phyloP scores from a whole-genome alignment of 495 filamentous ascomycete genomes.

The Aspergillus sclerotioniger region DNA sequence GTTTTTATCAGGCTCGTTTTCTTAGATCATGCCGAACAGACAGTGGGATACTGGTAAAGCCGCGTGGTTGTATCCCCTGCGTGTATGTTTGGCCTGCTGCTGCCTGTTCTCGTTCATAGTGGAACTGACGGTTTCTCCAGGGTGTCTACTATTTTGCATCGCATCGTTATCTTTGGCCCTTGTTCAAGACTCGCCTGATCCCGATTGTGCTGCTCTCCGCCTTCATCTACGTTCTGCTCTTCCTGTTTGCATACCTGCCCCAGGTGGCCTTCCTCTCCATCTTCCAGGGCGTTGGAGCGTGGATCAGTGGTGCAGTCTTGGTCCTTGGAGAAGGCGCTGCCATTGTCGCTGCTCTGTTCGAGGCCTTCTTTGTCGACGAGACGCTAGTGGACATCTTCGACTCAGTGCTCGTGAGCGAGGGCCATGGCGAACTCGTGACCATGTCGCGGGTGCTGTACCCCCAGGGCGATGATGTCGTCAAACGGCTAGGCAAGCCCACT shows the following conservation, averaged over 20 bases:
- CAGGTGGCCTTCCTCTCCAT: constrained; percentile 64
- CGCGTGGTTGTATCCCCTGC: constrained; percentile 56
- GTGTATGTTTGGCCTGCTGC: constrained; percentile 33
- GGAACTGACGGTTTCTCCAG: constrained; percentile 25
- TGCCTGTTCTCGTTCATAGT: constrained; percentile 3
- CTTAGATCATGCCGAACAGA: constrained; percentile 14
- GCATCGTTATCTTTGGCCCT: constrained; percentile 62
- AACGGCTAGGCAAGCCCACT: constrained; percentile 58
- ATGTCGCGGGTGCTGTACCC: constrained; percentile 54
- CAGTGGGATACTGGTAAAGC: constrained; percentile 35
- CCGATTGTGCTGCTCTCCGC: constrained; percentile 57
- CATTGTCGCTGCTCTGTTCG: constrained; percentile 60
- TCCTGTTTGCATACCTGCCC: constrained; percentile 59
- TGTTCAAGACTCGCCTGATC: constrained; percentile 57
- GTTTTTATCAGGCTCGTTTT: background rate
- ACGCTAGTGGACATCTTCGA: constrained; percentile 69
- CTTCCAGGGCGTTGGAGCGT: constrained; percentile 59
- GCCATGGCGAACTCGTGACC: constrained; percentile 54
- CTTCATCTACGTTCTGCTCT: constrained; percentile 60
- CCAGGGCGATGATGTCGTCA: constrained; percentile 50
- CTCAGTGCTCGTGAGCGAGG: constrained; percentile 59
- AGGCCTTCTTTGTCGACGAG: constrained; percentile 67
- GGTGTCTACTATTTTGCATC: constrained; percentile 59
- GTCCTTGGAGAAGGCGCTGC: constrained; percentile 66
- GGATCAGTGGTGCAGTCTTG: constrained; percentile 61